Evolutionary conservation across 306 rosid genomes (phyloP).

Genomic region (Cicer arietinum): DNA sequence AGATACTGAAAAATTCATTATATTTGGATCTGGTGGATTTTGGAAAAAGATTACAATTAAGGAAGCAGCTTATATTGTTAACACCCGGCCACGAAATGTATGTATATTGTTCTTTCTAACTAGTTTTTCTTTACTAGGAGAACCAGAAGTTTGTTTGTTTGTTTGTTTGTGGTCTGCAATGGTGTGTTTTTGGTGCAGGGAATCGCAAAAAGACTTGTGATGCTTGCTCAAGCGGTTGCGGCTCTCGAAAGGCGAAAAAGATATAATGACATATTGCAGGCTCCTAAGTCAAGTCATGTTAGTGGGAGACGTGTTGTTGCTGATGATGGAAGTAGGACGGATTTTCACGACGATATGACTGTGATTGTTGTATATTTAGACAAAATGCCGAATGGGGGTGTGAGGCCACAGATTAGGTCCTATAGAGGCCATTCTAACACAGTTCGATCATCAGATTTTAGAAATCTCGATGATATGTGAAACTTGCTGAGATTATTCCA

Average conservation of each 20-base stretch:
- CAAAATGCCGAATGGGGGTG: not conserved
- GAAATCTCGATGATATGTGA: too few species aligned
- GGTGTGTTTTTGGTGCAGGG: too few species aligned
- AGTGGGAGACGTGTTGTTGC: not conserved
- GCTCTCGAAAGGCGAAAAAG: not conserved
- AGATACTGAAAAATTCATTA: not conserved
- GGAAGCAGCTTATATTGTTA: not conserved
- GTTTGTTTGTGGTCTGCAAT: too few species aligned
- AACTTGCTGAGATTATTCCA: too few species aligned
- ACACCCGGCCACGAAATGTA: not conserved
- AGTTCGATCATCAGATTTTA: not conserved
- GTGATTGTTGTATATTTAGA: not conserved
- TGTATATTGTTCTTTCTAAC: too few species aligned
- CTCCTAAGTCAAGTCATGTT: not conserved
- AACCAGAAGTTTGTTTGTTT: too few species aligned
- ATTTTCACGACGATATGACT: not conserved
- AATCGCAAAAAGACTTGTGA: not conserved
- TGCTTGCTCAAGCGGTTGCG: not conserved
- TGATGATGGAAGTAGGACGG: not conserved
- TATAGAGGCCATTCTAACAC: not conserved
- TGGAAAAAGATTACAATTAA: not conserved
- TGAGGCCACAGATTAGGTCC: not conserved
- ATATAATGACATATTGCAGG: not conserved
- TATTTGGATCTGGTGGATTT: constrained; percentile 12
- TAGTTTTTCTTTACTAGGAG: too few species aligned